A percentile compares a stretch with the other conserved stretches of the same genome.
Conservation (phyloP, 2,329 filamentous ascomycete genomes). For the Alternaria solani region DNA sequence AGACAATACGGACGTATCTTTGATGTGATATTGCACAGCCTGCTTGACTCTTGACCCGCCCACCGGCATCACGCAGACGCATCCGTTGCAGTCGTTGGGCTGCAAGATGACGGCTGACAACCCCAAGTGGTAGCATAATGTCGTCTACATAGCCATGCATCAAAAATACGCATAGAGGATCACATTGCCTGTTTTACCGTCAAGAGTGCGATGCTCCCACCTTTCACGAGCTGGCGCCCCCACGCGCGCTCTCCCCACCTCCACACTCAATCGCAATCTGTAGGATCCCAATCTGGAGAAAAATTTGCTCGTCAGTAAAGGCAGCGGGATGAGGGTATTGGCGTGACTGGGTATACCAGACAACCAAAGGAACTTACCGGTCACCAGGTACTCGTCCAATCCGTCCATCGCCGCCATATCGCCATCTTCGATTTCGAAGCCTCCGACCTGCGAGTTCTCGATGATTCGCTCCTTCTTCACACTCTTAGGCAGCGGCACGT, state of each 20-base stretch:
- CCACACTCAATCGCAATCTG: constrained; percentile 47
- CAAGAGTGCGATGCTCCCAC: background rate
- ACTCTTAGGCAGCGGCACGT: constrained; percentile 78
- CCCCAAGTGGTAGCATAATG: background rate
- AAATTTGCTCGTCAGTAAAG: constrained; percentile 24
- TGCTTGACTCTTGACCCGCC: background rate
- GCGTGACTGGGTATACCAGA: constrained; percentile 1
- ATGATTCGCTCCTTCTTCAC: constrained; percentile 67
- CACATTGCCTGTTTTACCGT: background rate
- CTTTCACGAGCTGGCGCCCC: constrained; percentile 29
- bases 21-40: background rate
- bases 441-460: constrained; percentile 69
- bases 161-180: background rate
- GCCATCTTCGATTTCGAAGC: constrained; percentile 67
- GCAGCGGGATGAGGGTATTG: background rate
- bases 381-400: constrained; percentile 76
- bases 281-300: constrained; percentile 57
- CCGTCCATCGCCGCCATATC: constrained; percentile 70
- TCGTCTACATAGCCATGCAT: background rate
- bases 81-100: background rate
- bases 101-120: background rate
- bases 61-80: background rate
- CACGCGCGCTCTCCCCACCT: constrained; percentile 22
- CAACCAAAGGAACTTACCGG: constrained; percentile 44
- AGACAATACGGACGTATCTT: background rate